Conservation (phyloP, 441 rosid species). For the Gossypium davidsonii region DNA sequence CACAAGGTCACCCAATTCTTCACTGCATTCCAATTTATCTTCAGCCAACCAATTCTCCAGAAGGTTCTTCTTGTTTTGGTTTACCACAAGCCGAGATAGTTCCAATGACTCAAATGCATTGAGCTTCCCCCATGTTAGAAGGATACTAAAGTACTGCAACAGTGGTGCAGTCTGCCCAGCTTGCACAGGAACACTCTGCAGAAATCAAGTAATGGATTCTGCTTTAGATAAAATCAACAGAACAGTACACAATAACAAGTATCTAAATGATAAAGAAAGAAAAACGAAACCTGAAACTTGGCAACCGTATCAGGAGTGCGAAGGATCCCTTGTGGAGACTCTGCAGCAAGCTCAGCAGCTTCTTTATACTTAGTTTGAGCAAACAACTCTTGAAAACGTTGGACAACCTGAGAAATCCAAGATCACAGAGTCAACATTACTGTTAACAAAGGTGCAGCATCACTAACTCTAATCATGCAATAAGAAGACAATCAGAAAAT, state of each 20-base stretch:
- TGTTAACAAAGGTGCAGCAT: background rate
- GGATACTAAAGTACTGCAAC: constrained; percentile 97
- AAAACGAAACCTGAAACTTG: constrained; percentile 77
- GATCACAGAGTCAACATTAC: constrained; percentile 17
- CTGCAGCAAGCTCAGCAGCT: constrained; percentile 99
- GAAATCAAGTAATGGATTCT: constrained; percentile 10
- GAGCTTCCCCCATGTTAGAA: constrained; percentile 91
- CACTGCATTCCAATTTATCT: constrained; percentile 98
- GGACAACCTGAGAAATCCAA: constrained; percentile 72
- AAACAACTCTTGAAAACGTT: constrained; percentile 96
- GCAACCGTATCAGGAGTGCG: constrained; percentile 99
- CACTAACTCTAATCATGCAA: background rate
- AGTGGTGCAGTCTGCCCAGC: constrained; percentile 98
- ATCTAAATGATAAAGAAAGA: background rate
- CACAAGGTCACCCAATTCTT: constrained; percentile 99
- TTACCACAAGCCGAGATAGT: constrained; percentile 94
- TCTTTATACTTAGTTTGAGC: constrained; percentile 98
- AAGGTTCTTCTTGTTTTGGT: constrained; percentile 97
- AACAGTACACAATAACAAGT: background rate
- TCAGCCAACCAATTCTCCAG: constrained; percentile 98
- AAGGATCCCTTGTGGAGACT: constrained; percentile 97
- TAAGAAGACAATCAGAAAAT: background rate
- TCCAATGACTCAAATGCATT: constrained; percentile 97
- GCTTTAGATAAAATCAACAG: background rate
- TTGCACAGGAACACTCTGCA: constrained; percentile 99